Percentiles rank a stretch among this genome's conserved stretches.
These are phyloP conservation scores for Cyclotella choctawhatcheeana DNA, from an alignment of 108 stramenopile genomes.

Conservation along the genomic window DNA sequence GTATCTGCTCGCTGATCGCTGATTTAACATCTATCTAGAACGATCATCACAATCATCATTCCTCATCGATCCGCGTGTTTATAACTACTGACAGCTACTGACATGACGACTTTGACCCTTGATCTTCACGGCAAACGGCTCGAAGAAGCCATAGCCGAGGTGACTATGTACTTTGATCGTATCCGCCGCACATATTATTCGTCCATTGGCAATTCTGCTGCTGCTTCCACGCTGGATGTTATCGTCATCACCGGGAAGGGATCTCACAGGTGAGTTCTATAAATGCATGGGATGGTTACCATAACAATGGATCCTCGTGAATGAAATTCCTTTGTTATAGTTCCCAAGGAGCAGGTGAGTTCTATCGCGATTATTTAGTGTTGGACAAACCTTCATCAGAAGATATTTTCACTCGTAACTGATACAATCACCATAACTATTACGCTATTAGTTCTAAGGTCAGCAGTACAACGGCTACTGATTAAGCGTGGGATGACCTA, in stretches of 20 bases:
- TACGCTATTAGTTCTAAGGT: conserved; percentile 58
- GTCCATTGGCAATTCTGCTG: background rate
- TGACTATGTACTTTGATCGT: conserved; percentile 41
- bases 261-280: conserved; percentile 66
- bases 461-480: conserved; percentile 53
- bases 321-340: too few relatives aligned
- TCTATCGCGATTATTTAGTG: too few relatives aligned
- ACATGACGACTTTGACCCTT: conserved; percentile 15
- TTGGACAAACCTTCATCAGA: too few relatives aligned
- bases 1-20: too few relatives aligned
- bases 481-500: conserved; percentile 65
- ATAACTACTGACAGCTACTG: too few relatives aligned
- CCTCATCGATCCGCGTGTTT: background rate
- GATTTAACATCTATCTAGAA: too few relatives aligned
- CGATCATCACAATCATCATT: too few relatives aligned
- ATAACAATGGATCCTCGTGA: too few relatives aligned
- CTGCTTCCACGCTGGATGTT: conserved; percentile 20
- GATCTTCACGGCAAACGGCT: conserved; percentile 37
- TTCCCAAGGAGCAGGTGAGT: too few relatives aligned
- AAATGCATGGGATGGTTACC: too few relatives aligned
- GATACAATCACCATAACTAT: too few relatives aligned
- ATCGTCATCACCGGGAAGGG: conserved; percentile 46
- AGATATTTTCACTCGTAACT: too few relatives aligned
- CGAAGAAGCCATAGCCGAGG: conserved; percentile 45
- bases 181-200: conserved; percentile 25